Evolutionary conservation across 1,139 yeast species (phyloP).

Genomic region (Blastobotrys buckinghamii): DNA sequence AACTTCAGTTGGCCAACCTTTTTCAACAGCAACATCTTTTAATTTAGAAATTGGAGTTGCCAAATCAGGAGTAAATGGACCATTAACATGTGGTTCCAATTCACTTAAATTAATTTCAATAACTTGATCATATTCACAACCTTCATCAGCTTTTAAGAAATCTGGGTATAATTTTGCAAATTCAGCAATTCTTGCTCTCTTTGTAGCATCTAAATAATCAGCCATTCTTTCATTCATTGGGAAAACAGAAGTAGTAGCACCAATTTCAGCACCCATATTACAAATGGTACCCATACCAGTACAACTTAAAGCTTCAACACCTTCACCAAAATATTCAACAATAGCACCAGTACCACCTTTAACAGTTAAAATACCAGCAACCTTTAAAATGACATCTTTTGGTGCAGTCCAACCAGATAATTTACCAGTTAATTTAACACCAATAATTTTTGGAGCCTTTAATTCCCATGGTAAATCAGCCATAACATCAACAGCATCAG

Average conservation of each 20-base stretch:
- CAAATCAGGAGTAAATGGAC: conserved; percentile 99
- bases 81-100: conserved; percentile 95
- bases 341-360: conserved; percentile 99
- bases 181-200: conserved; percentile 75
- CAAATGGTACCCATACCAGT: conserved; percentile 99
- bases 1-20: conserved; percentile 92
- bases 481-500: conserved; percentile 98
- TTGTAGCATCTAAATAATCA: conserved; percentile 84
- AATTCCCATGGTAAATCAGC: conserved; percentile 96
- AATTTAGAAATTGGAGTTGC: conserved; percentile 95
- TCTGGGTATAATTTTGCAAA: conserved; percentile 68
- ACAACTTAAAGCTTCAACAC: conserved; percentile 93
- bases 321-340: conserved; percentile 96
- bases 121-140: conserved; percentile 93
- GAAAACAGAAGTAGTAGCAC: conserved; percentile 98
- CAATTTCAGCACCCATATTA: conserved; percentile 99
- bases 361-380: conserved; percentile 96
- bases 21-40: conserved; percentile 79
- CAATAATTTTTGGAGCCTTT: conserved; percentile 96
- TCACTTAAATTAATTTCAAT: conserved; percentile 92
- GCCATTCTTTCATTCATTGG: conserved; percentile 92
- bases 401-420: conserved; percentile 99
- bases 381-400: conserved; percentile 90
- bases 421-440: conserved; percentile 94
- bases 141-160: conserved; percentile 84